phyloP scores from a whole-genome alignment of 2,329 filamentous ascomycete species.

The Exserohilum rostratum region DNA sequence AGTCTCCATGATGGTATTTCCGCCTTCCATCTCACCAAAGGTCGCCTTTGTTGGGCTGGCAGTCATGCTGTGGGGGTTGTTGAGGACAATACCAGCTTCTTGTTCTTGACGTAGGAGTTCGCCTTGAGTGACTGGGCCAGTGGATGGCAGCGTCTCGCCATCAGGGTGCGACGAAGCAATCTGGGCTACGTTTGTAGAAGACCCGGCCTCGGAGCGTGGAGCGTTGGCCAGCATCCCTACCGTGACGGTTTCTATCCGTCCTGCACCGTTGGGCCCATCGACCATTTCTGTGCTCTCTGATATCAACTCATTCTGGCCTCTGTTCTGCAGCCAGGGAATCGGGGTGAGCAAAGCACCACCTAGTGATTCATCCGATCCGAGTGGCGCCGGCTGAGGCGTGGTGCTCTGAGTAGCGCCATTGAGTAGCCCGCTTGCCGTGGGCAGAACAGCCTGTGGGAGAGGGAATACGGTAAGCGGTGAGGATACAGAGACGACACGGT shows the following conservation, averaged over 20 bases:
- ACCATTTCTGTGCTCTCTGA: constrained; percentile 81
- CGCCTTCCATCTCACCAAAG: constrained; percentile 34
- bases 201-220: constrained; percentile 16
- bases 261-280: constrained; percentile 78
- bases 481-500: constrained; percentile 88
- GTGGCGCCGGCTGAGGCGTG: constrained; percentile 42
- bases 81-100: constrained; percentile 77
- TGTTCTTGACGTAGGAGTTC: constrained; percentile 88
- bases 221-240: constrained; percentile 62
- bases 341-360: constrained; percentile 91
- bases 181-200: constrained; percentile 25
- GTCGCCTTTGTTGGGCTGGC: constrained; percentile 34
- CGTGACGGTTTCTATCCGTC: constrained; percentile 80
- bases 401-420: constrained; percentile 66
- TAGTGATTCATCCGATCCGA: constrained; percentile 86
- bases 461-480: constrained; percentile 82
- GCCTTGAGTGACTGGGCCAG: constrained; percentile 68
- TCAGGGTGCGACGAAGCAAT: constrained; percentile 44
- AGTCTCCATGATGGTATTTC: constrained; percentile 42
- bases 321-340: constrained; percentile 78
- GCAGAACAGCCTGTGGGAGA: constrained; percentile 68
- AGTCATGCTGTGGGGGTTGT: constrained; percentile 43
- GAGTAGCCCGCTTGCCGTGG: constrained; percentile 56
- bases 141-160: constrained; percentile 45
- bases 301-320: constrained; percentile 64